Conservation (phyloP, 2,329 filamentous ascomycete species). For the Sordariomycetes sp. region DNA sequence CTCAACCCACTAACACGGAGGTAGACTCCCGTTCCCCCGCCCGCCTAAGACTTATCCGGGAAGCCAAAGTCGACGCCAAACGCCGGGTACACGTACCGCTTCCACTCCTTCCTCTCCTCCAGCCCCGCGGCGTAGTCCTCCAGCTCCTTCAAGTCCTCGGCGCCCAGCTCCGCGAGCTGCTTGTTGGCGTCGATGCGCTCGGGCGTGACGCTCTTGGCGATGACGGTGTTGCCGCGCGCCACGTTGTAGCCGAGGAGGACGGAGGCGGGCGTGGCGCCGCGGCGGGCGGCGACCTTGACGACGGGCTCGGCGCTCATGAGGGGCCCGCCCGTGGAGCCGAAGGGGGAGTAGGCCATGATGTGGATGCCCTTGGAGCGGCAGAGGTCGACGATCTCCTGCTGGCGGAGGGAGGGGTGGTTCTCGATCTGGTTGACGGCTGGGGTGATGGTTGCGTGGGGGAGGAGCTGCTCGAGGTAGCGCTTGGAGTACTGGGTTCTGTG, state of each 20-base stretch:
- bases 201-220: constrained; percentile 62
- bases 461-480: constrained; percentile 43
- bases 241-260: constrained; percentile 67
- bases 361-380: constrained; percentile 60
- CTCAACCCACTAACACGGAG: not conserved
- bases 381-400: constrained; percentile 61
- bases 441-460: constrained; percentile 37
- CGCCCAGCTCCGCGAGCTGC: constrained; percentile 54
- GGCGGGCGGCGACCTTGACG: constrained; percentile 53
- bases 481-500: constrained; percentile 33
- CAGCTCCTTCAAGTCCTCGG: constrained; percentile 50
- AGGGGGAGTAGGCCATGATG: constrained; percentile 61
- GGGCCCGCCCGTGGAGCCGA: constrained; percentile 54
- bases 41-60: constrained; percentile 47
- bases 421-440: constrained; percentile 65
- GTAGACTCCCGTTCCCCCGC: not conserved
- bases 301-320: constrained; percentile 53
- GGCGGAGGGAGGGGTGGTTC: constrained; percentile 60
- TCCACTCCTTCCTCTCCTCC: constrained; percentile 36
- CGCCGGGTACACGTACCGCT: constrained; percentile 57
- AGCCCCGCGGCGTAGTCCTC: constrained; percentile 42
- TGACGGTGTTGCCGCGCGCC: constrained; percentile 56
- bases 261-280: constrained; percentile 46
- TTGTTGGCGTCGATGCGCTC: constrained; percentile 61
- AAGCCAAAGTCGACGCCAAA: constrained; percentile 62